Evolutionary conservation across 495 filamentous ascomycete genomes (phyloP), one percentile per base, ranked within the genome.

Genomic region (Geoglossum glabrum): DNA sequence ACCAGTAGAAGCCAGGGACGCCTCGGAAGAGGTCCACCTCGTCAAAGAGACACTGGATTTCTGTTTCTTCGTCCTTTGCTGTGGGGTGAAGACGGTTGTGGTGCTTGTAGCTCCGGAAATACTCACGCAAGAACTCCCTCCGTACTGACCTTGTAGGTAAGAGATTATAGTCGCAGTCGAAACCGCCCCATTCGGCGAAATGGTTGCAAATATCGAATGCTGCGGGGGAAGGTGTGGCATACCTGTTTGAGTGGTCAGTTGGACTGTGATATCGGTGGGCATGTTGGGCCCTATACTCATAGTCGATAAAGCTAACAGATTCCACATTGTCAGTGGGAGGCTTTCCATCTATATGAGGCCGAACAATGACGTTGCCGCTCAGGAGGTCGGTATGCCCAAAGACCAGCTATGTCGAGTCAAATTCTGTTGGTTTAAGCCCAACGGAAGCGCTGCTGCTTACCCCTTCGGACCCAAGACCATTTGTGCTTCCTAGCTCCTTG

Each of bases 121-220:
- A 99, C 64, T 86, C 82, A 50, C 75, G 74, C 56, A 97, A 74
- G 72, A 97, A 99, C 59, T 83, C 80, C 40, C 83, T 75, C 25
- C 92, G 83, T 61, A 87, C 80, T 7, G 80, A 72, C 56, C 77
- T 77, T 0, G 90, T 93, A 1, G 92, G 92, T 45, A 96, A 76
- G 65, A 83, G 81, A 61, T 71, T 80, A 69, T 81, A 87, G 67
- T 99, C 89, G 76, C 92, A 99, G 62, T 92, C 86, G 65, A 95
- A 94, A 58, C 92, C 92, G 56, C 83, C 90, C 90, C 92, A 99
- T 73, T 99, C 92, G 45, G 93, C 87, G 66, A 99, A 90, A 74
- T 99, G 92, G 74, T 99, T 99, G n/a, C 92, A 83, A 58, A 99
- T 79, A 67, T 99, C 92, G 68, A 99, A 99, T n/a, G 92, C 87